Evolutionary conservation across 1,284 basidiomycete genomes (phyloP).

Genomic region (Pholiota adiposa): DNA sequence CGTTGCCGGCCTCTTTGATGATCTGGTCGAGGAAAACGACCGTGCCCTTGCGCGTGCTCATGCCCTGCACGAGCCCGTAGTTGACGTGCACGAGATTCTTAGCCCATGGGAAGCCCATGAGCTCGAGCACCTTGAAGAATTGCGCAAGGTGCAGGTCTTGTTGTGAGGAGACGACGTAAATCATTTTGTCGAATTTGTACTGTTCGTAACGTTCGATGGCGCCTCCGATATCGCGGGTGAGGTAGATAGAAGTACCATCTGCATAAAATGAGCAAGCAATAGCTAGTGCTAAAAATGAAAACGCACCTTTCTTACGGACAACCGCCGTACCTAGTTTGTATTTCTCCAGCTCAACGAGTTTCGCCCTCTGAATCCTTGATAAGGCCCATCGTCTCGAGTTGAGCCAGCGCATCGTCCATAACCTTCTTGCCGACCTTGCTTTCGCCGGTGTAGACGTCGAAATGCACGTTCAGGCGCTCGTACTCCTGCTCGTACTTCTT

Average conservation of each 20-base stretch:
- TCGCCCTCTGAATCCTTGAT: slow-evolving; percentile 75
- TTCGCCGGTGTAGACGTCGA: slow-evolving; percentile 96
- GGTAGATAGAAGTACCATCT: slow-evolving; percentile 98
- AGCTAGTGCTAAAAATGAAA: neutral
- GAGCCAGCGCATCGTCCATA: slow-evolving; percentile 73
- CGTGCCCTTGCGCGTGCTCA: slow-evolving; percentile 97
- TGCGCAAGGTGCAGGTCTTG: slow-evolving; percentile 94
- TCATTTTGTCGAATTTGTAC: slow-evolving; percentile 98
- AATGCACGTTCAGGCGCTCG: slow-evolving; percentile 88
- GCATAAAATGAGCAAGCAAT: slow-evolving; percentile 3
- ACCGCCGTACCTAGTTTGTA: slow-evolving; percentile 88
- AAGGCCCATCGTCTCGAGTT: slow-evolving; percentile 60
- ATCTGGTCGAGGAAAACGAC: slow-evolving; percentile 97
- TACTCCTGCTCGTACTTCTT: slow-evolving; percentile 93
- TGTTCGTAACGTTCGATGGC: slow-evolving; percentile 92
- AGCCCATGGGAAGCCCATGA: slow-evolving; percentile 92
- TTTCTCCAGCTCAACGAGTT: slow-evolving; percentile 84
- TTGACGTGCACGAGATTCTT: slow-evolving; percentile 86
- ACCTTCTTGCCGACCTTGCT: slow-evolving; percentile 83
- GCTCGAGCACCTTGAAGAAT: slow-evolving; percentile 92
- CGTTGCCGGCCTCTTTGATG: slow-evolving; percentile 85
- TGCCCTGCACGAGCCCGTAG: slow-evolving; percentile 92
- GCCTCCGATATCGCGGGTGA: slow-evolving; percentile 97
- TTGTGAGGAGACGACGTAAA: slow-evolving; percentile 93
- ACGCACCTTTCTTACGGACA: slow-evolving; percentile 82